These are phyloP conservation scores for Kwoniella dendrophila DNA, from an alignment of 768 basidiomycete genomes.

Conservation along the genomic window DNA sequence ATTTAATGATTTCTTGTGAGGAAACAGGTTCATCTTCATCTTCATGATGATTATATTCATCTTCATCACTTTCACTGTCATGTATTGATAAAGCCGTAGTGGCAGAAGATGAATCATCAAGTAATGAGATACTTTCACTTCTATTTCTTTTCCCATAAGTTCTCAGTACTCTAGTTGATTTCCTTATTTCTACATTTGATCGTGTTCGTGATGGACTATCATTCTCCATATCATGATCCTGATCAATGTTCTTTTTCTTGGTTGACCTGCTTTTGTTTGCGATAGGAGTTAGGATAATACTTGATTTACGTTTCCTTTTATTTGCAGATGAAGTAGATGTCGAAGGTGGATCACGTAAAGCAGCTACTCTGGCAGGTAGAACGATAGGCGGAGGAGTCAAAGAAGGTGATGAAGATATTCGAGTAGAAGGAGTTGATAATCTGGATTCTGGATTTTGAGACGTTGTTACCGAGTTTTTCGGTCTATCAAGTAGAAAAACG, in stretches of 20 bases:
- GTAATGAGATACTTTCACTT: not conserved
- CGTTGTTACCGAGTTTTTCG: not conserved
- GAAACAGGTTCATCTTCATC: conserved; percentile 1
- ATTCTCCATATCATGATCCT: not conserved
- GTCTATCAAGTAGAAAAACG: not conserved
- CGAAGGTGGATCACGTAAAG: conserved; percentile 26
- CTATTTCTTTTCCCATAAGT: conserved; percentile 12
- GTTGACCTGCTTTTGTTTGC: not conserved
- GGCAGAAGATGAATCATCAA: not conserved
- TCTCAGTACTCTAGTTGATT: conserved; percentile 1
- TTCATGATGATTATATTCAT: not conserved
- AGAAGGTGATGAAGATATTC: conserved; percentile 20
- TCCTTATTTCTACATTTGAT: not conserved
- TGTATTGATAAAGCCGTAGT: not conserved
- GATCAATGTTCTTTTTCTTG: not conserved
- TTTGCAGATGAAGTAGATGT: conserved; percentile 4
- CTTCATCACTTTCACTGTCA: not conserved
- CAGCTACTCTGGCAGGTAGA: conserved; percentile 35
- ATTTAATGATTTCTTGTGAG: not conserved
- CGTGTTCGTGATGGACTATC: too few species aligned
- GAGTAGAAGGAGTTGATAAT: conserved; percentile 25
- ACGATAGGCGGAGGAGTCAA: conserved; percentile 32
- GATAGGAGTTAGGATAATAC: not conserved
- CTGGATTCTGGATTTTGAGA: conserved; percentile 10
- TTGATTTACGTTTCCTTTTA: conserved; percentile 12